These are phyloP conservation scores for Didymellaceae sp. DNA, from an alignment of 2,329 filamentous ascomycete species.

Conservation along the genomic window DNA sequence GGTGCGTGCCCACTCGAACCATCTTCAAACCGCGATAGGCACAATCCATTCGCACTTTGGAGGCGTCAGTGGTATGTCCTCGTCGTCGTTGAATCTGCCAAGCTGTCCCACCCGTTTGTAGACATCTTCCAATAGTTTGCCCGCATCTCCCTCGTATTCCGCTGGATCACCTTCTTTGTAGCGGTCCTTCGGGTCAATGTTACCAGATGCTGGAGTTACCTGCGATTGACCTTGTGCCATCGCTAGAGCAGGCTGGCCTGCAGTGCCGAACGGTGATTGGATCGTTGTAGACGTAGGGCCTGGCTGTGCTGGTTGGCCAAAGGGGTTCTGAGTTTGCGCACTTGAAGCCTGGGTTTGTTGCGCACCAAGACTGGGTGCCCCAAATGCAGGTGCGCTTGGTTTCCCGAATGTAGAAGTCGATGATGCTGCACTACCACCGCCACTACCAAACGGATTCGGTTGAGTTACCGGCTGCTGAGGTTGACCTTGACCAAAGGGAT, in stretches of 20 bases:
- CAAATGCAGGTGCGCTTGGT: conserved; percentile 48
- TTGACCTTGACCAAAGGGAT: conserved; percentile 33
- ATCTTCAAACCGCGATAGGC: not conserved
- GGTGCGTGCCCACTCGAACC: not conserved
- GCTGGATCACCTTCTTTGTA: conserved; percentile 67
- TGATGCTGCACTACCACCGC: conserved; percentile 17
- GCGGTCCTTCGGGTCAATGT: conserved; percentile 48
- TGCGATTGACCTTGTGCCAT: conserved; percentile 49
- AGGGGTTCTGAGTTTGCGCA: conserved; percentile 28
- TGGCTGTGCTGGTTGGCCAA: conserved; percentile 22
- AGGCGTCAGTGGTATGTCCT: conserved; percentile 76
- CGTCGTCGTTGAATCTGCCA: conserved; percentile 72
- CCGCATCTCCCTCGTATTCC: conserved; percentile 65
- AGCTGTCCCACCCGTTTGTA: conserved; percentile 70
- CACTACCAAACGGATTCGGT: conserved; percentile 28
- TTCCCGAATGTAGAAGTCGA: conserved; percentile 39
- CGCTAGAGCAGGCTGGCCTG: conserved; percentile 16
- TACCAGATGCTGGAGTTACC: conserved; percentile 15
- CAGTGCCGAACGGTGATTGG: conserved; percentile 25
- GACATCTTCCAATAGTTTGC: conserved; percentile 59
- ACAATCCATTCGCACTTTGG: conserved; percentile 76
- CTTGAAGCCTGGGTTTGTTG: conserved; percentile 18
- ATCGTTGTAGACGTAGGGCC: conserved; percentile 14
- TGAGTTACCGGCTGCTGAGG: conserved; percentile 15
- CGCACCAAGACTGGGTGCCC: conserved; percentile 33